Percentiles rank a stretch among this genome's conserved stretches.
Conservation (phyloP, 2,329 filamentous ascomycete genomes). For the Geosmithia flava region DNA sequence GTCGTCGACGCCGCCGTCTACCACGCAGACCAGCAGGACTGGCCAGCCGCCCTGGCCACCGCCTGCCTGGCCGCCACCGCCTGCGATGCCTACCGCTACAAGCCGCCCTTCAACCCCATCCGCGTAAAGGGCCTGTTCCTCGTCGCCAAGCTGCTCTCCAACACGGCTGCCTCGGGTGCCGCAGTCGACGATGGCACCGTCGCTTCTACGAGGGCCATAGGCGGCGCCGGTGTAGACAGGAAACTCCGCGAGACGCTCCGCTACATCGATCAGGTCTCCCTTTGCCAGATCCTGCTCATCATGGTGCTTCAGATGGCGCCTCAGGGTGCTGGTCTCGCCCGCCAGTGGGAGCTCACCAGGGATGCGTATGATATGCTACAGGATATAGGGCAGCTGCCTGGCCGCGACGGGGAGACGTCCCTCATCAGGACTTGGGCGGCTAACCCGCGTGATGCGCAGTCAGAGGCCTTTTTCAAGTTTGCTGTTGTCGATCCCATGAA, state of each 20-base stretch:
- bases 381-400: constrained; percentile 33
- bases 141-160: constrained; percentile 37
- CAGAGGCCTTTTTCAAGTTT: constrained; percentile 33
- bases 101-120: constrained; percentile 35
- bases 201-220: neutral
- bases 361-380: constrained; percentile 31
- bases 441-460: constrained; percentile 24
- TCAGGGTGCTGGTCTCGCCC: constrained; percentile 22
- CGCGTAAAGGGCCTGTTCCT: constrained; percentile 38
- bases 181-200: neutral
- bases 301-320: constrained; percentile 31
- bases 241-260: constrained; percentile 17
- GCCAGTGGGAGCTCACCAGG: constrained; percentile 30
- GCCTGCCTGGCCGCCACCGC: constrained; percentile 33
- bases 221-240: constrained; percentile 10
- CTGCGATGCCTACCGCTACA: constrained; percentile 35
- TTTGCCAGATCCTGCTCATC: constrained; percentile 39
- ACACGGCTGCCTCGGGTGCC: constrained; percentile 28
- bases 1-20: constrained; percentile 31
- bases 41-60: constrained; percentile 26
- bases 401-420: constrained; percentile 28
- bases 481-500: constrained; percentile 35
- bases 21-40: constrained; percentile 15
- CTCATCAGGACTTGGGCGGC: constrained; percentile 30
- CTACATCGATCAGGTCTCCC: constrained; percentile 36